phyloP scores from a whole-genome alignment of 805 yeast genomes.

The Candida dajiaensis region DNA sequence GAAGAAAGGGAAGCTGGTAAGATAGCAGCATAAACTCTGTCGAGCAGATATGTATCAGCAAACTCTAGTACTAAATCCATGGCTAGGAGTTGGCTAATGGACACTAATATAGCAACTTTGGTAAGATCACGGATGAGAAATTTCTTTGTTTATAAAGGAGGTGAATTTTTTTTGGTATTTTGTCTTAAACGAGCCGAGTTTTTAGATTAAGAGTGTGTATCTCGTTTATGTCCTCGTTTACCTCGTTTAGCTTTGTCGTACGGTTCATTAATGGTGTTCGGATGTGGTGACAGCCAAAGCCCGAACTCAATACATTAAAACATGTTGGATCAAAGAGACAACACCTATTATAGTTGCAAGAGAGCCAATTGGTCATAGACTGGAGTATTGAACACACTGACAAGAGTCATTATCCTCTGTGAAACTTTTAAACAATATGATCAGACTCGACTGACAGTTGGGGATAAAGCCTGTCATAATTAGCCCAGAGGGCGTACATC shows the following conservation, averaged over 20 bases:
- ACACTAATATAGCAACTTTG: background rate
- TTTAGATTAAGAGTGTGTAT: background rate
- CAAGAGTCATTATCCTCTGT: no score
- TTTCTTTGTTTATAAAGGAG: background rate
- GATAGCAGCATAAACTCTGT: constrained; percentile 61
- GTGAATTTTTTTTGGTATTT: background rate
- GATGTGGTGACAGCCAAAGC: background rate
- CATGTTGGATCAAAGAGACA: no score
- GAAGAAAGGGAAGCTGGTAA: constrained; percentile 53
- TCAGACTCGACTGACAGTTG: no score
- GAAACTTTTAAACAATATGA: no score
- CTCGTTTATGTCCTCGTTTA: background rate
- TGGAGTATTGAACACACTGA: no score
- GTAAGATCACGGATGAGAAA: background rate
- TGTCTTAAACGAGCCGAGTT: background rate
- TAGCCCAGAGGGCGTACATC: no score
- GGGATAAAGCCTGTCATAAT: no score
- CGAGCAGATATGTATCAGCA: constrained; percentile 67
- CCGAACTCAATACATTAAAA: no score
- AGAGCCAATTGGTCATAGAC: no score
- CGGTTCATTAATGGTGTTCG: background rate
- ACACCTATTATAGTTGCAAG: no score
- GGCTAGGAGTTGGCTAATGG: background rate
- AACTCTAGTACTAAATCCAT: constrained; percentile 93
- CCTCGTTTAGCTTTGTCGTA: background rate